phyloP scores from a whole-genome alignment of 306 rosid genomes.

The Purshia tridentata region DNA sequence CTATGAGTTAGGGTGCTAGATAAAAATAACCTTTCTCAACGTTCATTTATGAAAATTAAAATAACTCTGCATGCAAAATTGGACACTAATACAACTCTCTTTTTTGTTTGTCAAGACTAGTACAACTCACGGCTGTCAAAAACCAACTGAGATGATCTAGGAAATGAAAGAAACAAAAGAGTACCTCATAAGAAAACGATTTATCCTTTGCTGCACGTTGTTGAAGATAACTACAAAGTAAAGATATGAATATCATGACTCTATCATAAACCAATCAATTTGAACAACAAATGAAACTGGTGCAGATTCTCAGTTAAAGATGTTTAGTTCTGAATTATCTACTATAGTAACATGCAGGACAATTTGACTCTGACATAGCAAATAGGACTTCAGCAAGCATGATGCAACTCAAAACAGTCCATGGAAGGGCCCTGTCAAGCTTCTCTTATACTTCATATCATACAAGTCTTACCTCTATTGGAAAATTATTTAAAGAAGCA shows the following conservation, averaged over 20 bases:
- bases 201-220: constrained; percentile 72
- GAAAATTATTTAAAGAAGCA: background rate
- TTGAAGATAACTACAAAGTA: constrained; percentile 77
- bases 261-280: background rate
- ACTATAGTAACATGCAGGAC: background rate
- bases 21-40: constrained; percentile 1
- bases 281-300: background rate
- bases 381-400: background rate
- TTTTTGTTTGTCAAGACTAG: background rate
- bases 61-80: background rate
- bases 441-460: background rate
- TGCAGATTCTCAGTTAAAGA: background rate
- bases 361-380: background rate
- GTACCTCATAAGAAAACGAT: constrained; percentile 89
- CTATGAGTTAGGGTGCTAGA: background rate
- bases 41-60: background rate
- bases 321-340: background rate
- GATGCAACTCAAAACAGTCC: background rate
- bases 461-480: background rate
- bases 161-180: constrained; percentile 1
- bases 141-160: background rate
- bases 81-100: background rate
- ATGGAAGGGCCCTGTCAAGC: background rate
- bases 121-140: background rate
- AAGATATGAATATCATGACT: constrained; percentile 4